Evolutionary conservation across 345 rosid genomes (phyloP).

Genomic region (Cardamine chenopodiifolia): DNA sequence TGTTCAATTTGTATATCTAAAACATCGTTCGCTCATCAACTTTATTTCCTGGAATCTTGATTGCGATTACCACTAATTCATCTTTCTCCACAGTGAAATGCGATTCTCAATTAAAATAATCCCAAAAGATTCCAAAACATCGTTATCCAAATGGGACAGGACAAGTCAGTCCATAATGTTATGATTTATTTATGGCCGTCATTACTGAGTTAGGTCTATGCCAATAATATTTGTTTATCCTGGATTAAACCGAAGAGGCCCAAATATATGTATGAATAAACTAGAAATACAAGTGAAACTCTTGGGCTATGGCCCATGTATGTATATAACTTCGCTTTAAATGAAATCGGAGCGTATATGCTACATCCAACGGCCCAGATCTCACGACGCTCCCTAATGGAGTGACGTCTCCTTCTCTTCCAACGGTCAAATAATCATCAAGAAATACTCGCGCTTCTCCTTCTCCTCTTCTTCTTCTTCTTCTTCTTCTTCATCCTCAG

Average conservation of each 20-base stretch:
- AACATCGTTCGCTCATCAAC: not conserved
- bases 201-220: constrained; percentile 2
- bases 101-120: not conserved
- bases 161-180: constrained; percentile 24
- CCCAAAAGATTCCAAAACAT: constrained; percentile 25
- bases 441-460: constrained; percentile 38
- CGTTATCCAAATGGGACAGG: constrained; percentile 29
- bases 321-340: constrained; percentile 32
- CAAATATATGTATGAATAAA: not conserved
- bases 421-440: constrained; percentile 72
- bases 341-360: constrained; percentile 69
- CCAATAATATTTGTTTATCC: not conserved
- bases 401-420: constrained; percentile 59
- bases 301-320: not conserved
- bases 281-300: not conserved
- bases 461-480: constrained; percentile 14
- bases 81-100: constrained; percentile 24
- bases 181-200: not conserved
- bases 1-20: not conserved
- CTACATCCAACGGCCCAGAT: constrained; percentile 39
- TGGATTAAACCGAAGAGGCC: not conserved
- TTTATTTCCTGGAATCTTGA: constrained; percentile 4
- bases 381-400: constrained; percentile 26
- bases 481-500: constrained; percentile 21
- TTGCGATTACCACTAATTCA: constrained; percentile 27